Evolutionary conservation across 768 basidiomycete species (phyloP).

Genomic region (Leccinellum luteum): DNA sequence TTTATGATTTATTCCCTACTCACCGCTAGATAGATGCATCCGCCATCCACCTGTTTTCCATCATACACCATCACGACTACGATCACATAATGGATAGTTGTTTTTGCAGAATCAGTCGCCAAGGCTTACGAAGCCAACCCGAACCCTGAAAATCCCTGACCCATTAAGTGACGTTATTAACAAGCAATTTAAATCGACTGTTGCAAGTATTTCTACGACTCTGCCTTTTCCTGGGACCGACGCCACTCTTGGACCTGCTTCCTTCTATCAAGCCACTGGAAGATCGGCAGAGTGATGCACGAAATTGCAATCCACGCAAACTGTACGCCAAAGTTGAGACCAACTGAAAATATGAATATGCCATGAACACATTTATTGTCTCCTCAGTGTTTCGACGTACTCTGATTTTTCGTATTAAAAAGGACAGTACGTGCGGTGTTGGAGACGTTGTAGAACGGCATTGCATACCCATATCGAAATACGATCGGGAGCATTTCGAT

Average conservation of each 20-base stretch:
- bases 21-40: conserved; percentile 19
- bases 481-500: conserved; percentile 55
- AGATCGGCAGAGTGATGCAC: conserved; percentile 47
- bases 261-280: conserved; percentile 43
- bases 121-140: neutral
- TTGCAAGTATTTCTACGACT: neutral
- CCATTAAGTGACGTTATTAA: neutral
- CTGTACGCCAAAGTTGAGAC: conserved; percentile 59
- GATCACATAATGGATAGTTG: conserved; percentile 12
- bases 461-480: conserved; percentile 66
- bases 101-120: neutral
- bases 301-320: conserved; percentile 56
- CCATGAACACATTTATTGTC: neutral
- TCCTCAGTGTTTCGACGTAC: conserved; percentile 35
- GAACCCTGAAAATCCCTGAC: neutral
- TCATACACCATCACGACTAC: conserved; percentile 14
- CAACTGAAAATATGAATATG: conserved; percentile 40
- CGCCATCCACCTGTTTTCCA: conserved; percentile 18
- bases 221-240: conserved; percentile 13
- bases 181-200: neutral
- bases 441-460: conserved; percentile 72
- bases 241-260: conserved; percentile 24
- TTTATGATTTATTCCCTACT: conserved; percentile 16
- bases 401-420: conserved; percentile 62
- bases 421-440: conserved; percentile 56